A percentile compares a stretch with the other conserved stretches of the same genome.
Evolutionary conservation across 2,329 filamentous ascomycete species (phyloP).

Genomic region (Trichoderma polysporum): DNA sequence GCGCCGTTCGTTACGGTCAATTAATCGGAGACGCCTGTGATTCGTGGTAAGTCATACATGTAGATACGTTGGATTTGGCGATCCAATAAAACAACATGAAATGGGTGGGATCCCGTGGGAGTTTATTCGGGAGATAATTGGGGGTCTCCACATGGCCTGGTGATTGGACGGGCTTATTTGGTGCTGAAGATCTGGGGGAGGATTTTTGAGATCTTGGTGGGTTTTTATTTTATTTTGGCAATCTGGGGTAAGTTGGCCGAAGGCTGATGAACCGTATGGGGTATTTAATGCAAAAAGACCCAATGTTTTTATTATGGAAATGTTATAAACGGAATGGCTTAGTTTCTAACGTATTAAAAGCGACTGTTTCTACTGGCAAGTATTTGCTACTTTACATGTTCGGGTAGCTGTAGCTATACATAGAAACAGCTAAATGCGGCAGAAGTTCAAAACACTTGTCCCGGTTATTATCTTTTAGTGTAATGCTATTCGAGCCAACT

Average conservation of each 20-base stretch:
- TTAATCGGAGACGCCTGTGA: slow-evolving; percentile 2
- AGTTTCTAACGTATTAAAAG: too few species aligned
- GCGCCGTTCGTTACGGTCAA: slow-evolving; percentile 5
- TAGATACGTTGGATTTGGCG: background rate
- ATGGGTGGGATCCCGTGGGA: slow-evolving; percentile 5
- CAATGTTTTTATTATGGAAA: too few species aligned
- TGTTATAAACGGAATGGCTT: too few species aligned
- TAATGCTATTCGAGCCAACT: too few species aligned
- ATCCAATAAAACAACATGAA: background rate
- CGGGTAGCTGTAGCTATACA: too few species aligned
- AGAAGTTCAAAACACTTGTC: too few species aligned
- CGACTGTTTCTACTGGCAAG: too few species aligned
- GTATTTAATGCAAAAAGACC: too few species aligned
- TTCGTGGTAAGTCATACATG: background rate
- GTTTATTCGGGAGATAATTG: slow-evolving; percentile 3
- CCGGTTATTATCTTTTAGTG: too few species aligned
- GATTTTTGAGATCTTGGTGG: background rate
- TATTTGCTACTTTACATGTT: too few species aligned
- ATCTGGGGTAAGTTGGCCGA: slow-evolving; percentile 12
- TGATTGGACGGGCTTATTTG: background rate
- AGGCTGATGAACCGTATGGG: too few species aligned
- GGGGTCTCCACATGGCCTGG: background rate
- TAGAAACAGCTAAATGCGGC: background rate
- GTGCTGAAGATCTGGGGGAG: background rate
- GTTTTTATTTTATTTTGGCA: background rate